A percentile compares a stretch with the other conserved stretches of the same genome.
These are phyloP conservation scores for Trametes coccinea DNA, from an alignment of 768 basidiomycete species.

Conservation along the genomic window DNA sequence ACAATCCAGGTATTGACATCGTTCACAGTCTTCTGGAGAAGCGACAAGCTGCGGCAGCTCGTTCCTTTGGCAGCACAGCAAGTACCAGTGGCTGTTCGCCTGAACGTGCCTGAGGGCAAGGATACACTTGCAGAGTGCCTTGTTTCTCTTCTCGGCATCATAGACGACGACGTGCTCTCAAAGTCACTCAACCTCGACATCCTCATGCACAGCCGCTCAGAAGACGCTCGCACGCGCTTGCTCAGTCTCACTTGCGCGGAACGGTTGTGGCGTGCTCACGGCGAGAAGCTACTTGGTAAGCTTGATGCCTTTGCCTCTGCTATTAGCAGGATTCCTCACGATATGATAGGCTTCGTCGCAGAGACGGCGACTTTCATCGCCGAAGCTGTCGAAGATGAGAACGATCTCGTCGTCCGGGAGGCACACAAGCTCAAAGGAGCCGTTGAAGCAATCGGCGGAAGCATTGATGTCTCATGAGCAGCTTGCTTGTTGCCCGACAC, in stretches of 20 bases:
- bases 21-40: slow-evolving; percentile 86
- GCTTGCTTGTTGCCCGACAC: background rate
- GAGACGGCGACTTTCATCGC: slow-evolving; percentile 87
- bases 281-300: slow-evolving; percentile 73
- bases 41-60: slow-evolving; percentile 71
- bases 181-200: slow-evolving; percentile 82
- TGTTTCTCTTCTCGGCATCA: slow-evolving; percentile 53
- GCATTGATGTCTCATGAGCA: slow-evolving; percentile 33
- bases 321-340: background rate
- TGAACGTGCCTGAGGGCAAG: slow-evolving; percentile 41
- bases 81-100: slow-evolving; percentile 47
- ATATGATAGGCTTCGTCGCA: slow-evolving; percentile 60
- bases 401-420: slow-evolving; percentile 75
- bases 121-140: slow-evolving; percentile 51
- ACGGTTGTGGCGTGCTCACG: slow-evolving; percentile 75
- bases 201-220: slow-evolving; percentile 88
- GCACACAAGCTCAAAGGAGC: slow-evolving; percentile 67
- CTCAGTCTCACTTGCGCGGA: slow-evolving; percentile 68
- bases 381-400: slow-evolving; percentile 87
- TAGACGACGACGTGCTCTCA: slow-evolving; percentile 58
- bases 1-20: background rate
- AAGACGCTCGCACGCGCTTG: slow-evolving; percentile 67
- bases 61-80: slow-evolving; percentile 63
- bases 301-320: slow-evolving; percentile 12
- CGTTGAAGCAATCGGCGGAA: slow-evolving; percentile 72